Conservation (phyloP, 768 basidiomycete species). For the Cystofilobasidium bisporidii region DNA sequence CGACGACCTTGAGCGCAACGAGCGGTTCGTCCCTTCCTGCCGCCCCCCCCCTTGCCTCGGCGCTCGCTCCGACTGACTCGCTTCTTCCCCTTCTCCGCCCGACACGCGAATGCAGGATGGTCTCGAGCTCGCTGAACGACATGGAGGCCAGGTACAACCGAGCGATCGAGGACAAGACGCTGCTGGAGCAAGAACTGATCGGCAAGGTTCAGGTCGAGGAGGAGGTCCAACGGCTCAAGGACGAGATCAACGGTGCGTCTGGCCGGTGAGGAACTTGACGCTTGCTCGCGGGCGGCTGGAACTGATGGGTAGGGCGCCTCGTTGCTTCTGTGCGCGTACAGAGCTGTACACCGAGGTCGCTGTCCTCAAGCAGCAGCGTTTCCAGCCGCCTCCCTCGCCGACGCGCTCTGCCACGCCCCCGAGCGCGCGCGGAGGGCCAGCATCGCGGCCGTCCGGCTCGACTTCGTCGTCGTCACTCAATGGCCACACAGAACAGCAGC, state of each 20-base stretch:
- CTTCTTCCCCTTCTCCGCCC: too few species aligned
- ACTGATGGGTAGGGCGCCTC: background rate
- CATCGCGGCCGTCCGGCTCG: constrained; percentile 17
- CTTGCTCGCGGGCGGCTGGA: background rate
- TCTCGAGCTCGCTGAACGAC: constrained; percentile 40
- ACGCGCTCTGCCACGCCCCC: constrained; percentile 29
- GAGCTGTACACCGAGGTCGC: constrained; percentile 77
- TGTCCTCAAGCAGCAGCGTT: constrained; percentile 63
- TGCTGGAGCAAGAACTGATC: constrained; percentile 88
- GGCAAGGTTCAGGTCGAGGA: constrained; percentile 85
- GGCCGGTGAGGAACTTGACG: too few species aligned
- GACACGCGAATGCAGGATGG: constrained; percentile 14
- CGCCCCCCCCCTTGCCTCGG: background rate
- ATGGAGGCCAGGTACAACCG: constrained; percentile 80
- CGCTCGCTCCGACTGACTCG: background rate
- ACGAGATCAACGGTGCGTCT: constrained; percentile 84
- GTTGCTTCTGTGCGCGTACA: too few species aligned
- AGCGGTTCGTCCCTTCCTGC: constrained; percentile 47
- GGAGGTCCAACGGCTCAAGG: constrained; percentile 77
- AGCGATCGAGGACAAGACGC: constrained; percentile 89
- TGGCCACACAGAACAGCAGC: constrained; percentile 2
- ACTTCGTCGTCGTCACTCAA: too few species aligned
- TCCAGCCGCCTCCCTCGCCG: constrained; percentile 39
- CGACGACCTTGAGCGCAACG: constrained; percentile 90
- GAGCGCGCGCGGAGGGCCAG: constrained; percentile 30